These are phyloP conservation scores for Psilocybe sp. DNA, from an alignment of 768 basidiomycete species.

Conservation along the genomic window DNA sequence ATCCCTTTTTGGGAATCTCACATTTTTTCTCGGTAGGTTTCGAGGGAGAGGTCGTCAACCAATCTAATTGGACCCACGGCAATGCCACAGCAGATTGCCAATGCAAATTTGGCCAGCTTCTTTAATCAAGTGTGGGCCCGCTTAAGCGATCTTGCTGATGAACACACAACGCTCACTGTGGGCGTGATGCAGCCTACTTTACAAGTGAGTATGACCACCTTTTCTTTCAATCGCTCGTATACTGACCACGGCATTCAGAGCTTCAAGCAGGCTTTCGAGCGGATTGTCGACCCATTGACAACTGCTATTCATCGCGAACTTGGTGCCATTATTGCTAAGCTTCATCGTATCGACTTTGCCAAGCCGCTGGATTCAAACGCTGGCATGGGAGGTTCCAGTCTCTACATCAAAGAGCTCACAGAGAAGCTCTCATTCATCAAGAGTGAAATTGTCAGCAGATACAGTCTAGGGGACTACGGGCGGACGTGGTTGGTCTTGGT, in stretches of 20 bases:
- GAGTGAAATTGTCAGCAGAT: constrained; percentile 68
- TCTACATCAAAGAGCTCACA: constrained; percentile 89
- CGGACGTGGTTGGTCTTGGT: constrained; percentile 65
- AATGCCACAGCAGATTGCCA: constrained; percentile 74
- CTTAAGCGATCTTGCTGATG: constrained; percentile 61
- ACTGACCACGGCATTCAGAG: constrained; percentile 33
- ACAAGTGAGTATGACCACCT: constrained; percentile 40
- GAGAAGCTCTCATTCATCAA: constrained; percentile 87
- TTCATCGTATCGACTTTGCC: constrained; percentile 84
- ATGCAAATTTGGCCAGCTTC: constrained; percentile 76
- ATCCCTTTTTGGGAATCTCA: not conserved
- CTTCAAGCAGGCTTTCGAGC: constrained; percentile 48
- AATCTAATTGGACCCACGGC: constrained; percentile 74
- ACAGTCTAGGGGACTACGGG: constrained; percentile 67
- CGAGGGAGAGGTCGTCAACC: constrained; percentile 75
- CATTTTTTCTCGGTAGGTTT: constrained; percentile 42
- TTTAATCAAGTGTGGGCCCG: constrained; percentile 75
- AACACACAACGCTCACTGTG: constrained; percentile 62
- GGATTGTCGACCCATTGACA: constrained; percentile 59
- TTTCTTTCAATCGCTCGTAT: not conserved
- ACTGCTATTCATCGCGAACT: constrained; percentile 78
- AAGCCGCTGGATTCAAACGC: constrained; percentile 66
- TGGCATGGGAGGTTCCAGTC: constrained; percentile 65
- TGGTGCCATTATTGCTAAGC: constrained; percentile 69
- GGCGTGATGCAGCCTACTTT: constrained; percentile 53